These are phyloP conservation scores for Daedaleopsis sinensis DNA, from an alignment of 768 basidiomycete genomes.

Conservation along the genomic window DNA sequence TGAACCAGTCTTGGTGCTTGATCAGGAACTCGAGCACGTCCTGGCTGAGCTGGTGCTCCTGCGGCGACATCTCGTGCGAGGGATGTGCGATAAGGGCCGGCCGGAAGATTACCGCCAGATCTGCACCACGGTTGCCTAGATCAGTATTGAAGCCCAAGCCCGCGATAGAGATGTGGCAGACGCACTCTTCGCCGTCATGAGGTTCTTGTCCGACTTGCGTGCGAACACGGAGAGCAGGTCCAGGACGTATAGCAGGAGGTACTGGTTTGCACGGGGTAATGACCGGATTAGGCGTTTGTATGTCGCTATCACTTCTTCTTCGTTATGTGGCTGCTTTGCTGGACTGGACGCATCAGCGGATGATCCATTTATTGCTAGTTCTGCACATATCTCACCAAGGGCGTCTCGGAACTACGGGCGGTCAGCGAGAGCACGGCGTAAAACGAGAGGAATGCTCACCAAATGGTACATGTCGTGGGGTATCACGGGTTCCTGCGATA, in stretches of 20 bases:
- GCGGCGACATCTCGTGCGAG: slow-evolving; percentile 80
- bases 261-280: slow-evolving; percentile 90
- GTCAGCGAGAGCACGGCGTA: slow-evolving; percentile 11
- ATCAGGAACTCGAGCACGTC: slow-evolving; percentile 94
- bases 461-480: slow-evolving; percentile 87
- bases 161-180: slow-evolving; percentile 19
- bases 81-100: slow-evolving; percentile 94
- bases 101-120: slow-evolving; percentile 96
- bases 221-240: slow-evolving; percentile 96
- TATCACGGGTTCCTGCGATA: slow-evolving; percentile 90
- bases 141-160: not conserved
- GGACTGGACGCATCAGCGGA: slow-evolving; percentile 21
- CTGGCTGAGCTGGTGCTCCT: slow-evolving; percentile 87
- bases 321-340: slow-evolving; percentile 72
- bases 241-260: slow-evolving; percentile 95
- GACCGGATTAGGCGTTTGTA: slow-evolving; percentile 85
- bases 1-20: slow-evolving; percentile 94
- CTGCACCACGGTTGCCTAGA: slow-evolving; percentile 39
- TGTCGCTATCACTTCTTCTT: slow-evolving; percentile 71
- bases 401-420: slow-evolving; percentile 73
- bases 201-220: slow-evolving; percentile 86
- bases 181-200: slow-evolving; percentile 95
- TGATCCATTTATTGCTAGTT: not conserved
- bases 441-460: slow-evolving; percentile 50
- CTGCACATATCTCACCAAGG: slow-evolving; percentile 51